Conservation (phyloP, 257 asterid genomes). For the Rauvolfia tetraphylla region DNA sequence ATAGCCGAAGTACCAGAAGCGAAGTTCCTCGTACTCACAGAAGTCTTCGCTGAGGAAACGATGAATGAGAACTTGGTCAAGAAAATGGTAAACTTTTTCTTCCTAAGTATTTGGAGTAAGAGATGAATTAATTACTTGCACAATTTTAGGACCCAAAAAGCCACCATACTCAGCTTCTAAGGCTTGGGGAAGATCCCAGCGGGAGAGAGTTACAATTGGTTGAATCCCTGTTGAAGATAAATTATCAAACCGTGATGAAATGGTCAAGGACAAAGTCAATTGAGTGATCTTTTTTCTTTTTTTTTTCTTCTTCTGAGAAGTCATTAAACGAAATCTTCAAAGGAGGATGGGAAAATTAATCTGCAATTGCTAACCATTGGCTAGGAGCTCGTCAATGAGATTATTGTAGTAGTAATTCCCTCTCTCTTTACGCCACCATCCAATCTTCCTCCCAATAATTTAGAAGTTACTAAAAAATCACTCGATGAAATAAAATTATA, state of each 20-base stretch:
- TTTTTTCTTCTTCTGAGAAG: too few species aligned
- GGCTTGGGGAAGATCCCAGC: constrained; percentile 39
- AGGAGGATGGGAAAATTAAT: too few species aligned
- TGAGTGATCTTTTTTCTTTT: too few species aligned
- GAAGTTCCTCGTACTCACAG: constrained; percentile 37
- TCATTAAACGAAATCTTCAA: too few species aligned
- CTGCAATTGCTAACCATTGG: background rate
- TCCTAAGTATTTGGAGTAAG: background rate
- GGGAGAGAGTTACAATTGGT: constrained; percentile 26
- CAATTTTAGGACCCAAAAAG: constrained; percentile 24
- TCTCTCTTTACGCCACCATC: background rate
- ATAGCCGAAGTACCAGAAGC: constrained; percentile 60
- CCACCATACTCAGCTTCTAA: constrained; percentile 37
- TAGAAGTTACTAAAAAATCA: background rate
- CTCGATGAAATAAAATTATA: background rate
- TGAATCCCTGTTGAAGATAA: constrained; percentile 2
- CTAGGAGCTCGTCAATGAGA: constrained; percentile 13
- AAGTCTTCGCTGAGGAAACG: constrained; percentile 39
- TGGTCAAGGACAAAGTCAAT: too few species aligned
- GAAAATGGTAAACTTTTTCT: background rate
- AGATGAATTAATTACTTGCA: constrained; percentile 17
- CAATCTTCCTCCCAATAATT: background rate
- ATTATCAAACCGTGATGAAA: too few species aligned
- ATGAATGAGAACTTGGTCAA: background rate
- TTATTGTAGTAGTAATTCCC: constrained; percentile 13